phyloP scores from a whole-genome alignment of 345 rosid species.

The Rhizophora mangle region DNA sequence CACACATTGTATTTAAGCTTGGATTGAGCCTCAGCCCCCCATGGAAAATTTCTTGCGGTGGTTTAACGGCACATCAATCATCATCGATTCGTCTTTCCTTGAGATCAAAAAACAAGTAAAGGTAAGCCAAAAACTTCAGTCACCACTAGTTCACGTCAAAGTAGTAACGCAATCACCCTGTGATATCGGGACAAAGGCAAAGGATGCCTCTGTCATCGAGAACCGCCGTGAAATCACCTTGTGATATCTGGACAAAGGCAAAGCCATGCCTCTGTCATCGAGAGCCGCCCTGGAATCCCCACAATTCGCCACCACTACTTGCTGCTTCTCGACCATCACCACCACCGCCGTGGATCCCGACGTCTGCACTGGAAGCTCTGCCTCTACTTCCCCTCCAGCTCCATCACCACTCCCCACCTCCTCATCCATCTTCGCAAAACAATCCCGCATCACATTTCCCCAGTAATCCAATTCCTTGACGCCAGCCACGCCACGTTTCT shows the following conservation, averaged over 20 bases:
- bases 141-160: no score
- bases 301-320: conserved; percentile 40
- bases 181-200: no score
- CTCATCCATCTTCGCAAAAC: conserved; percentile 40
- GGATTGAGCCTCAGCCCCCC: no score
- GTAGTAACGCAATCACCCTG: not conserved
- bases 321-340: conserved; percentile 33
- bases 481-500: not conserved
- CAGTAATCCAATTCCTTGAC: conserved; percentile 19
- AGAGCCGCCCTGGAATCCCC: conserved; percentile 44
- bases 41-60: no score
- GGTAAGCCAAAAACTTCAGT: no score
- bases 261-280: conserved; percentile 24
- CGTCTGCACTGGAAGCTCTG: not conserved
- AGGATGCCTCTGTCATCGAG: no score
- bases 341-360: conserved; percentile 37
- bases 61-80: no score
- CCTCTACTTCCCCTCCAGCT: not conserved
- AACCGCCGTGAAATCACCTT: conserved; percentile 17
- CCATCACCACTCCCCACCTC: conserved; percentile 23
- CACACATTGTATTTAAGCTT: no score
- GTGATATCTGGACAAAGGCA: conserved; percentile 35
- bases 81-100: no score
- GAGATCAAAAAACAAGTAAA: no score
- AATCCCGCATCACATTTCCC: conserved; percentile 33